Conservation (phyloP, 768 basidiomycete genomes). For the Phanerochaete sordida region DNA sequence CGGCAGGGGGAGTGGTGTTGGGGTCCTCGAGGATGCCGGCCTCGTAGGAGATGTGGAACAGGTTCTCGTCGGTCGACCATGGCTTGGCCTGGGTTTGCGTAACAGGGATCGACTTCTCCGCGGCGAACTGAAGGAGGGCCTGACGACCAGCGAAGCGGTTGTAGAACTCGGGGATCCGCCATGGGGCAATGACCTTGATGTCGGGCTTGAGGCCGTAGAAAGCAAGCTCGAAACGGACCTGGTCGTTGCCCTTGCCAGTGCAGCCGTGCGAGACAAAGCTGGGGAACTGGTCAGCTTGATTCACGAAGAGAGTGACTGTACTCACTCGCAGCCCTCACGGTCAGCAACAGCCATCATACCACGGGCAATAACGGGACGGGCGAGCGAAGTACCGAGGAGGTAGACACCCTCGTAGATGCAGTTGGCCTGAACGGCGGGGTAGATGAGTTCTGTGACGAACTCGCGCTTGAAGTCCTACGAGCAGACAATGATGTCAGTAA, state of each 20-base stretch:
- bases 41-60: slow-evolving; percentile 99
- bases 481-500: not conserved
- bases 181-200: slow-evolving; percentile 98
- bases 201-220: slow-evolving; percentile 98
- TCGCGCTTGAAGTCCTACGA: slow-evolving; percentile 89
- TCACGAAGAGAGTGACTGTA: slow-evolving; percentile 3
- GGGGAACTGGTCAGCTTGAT: not conserved
- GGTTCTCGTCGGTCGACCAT: slow-evolving; percentile 99
- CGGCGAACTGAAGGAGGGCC: slow-evolving; percentile 88
- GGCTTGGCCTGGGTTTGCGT: slow-evolving; percentile 95
- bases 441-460: slow-evolving; percentile 94
- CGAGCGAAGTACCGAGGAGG: slow-evolving; percentile 95
- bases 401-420: slow-evolving; percentile 99
- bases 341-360: slow-evolving; percentile 97
- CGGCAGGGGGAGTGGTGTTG: slow-evolving; percentile 84
- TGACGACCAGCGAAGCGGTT: slow-evolving; percentile 95
- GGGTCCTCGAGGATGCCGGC: slow-evolving; percentile 99
- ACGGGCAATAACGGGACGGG: slow-evolving; percentile 97
- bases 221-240: slow-evolving; percentile 98
- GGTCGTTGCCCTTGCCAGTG: slow-evolving; percentile 99
- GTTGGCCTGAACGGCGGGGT: slow-evolving; percentile 97
- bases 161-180: slow-evolving; percentile 98
- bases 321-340: slow-evolving; percentile 92
- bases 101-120: slow-evolving; percentile 86
- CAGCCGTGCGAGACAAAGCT: slow-evolving; percentile 98